Percentiles rank a stretch among this genome's conserved stretches.
phyloP scores from a whole-genome alignment of 78 protist genomes.

The Dictyostelium capitatum region DNA sequence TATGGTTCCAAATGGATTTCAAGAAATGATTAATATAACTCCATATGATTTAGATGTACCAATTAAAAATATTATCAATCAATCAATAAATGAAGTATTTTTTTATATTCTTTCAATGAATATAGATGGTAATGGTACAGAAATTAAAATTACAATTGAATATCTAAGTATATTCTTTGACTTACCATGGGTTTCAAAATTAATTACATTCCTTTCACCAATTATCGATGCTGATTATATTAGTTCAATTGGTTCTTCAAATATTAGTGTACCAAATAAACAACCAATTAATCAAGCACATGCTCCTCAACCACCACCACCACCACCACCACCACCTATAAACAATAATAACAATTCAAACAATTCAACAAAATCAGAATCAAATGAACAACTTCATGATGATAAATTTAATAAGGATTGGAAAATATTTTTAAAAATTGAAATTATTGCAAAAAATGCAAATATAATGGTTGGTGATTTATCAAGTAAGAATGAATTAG shows the following conservation, averaged over 20 bases:
- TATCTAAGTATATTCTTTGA: conserved; percentile 31
- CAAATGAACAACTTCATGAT: no score
- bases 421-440: conserved; percentile 17
- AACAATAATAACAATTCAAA: background rate
- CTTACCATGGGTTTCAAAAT: conserved; percentile 44
- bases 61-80: background rate
- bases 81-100: background rate
- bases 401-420: conserved; percentile 11
- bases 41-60: conserved; percentile 15
- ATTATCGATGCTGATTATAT: conserved; percentile 44
- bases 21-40: conserved; percentile 26
- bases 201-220: conserved; percentile 48
- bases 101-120: conserved; percentile 14
- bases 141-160: conserved; percentile 21
- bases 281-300: background rate
- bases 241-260: background rate
- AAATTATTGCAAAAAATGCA: conserved; percentile 20
- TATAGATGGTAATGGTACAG: background rate
- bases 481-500: background rate
- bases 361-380: background rate
- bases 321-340: conserved; percentile 13
- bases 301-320: background rate
- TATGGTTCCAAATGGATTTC: background rate
- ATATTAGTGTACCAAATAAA: background rate
- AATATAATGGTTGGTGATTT: conserved; percentile 55